These are phyloP conservation scores for Fusarium zealandicum DNA, from an alignment of 2,329 filamentous ascomycete genomes.

Conservation along the genomic window DNA sequence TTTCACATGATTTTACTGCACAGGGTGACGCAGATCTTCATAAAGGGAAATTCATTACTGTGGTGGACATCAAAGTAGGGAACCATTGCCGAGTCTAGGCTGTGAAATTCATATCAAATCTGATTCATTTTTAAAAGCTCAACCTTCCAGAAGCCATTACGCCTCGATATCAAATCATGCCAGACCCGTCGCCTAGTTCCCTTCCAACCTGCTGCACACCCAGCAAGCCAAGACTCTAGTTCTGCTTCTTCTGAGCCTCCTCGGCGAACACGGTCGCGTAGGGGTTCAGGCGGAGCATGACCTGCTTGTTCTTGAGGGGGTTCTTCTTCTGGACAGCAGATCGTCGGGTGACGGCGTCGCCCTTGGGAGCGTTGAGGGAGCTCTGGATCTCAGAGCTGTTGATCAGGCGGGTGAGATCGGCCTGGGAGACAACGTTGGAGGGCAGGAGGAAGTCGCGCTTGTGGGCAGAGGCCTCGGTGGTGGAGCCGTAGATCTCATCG, in stretches of 20 bases:
- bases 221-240: conserved; percentile 47
- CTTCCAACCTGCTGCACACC: conserved; percentile 49
- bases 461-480: conserved; percentile 84
- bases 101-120: conserved; percentile 45
- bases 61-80: conserved; percentile 12
- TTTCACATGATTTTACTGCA: conserved; percentile 5
- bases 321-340: conserved; percentile 98
- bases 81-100: conserved; percentile 33
- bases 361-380: conserved; percentile 91
- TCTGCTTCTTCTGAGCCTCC: conserved; percentile 57
- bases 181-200: conserved; percentile 40
- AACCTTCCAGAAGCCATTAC: conserved; percentile 49
- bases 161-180: conserved; percentile 49
- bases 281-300: conserved; percentile 97
- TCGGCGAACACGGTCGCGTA: conserved; percentile 92
- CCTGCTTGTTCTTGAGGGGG: conserved; percentile 98
- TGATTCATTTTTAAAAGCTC: conserved; percentile 47
- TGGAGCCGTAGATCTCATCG: conserved; percentile 95
- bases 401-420: conserved; percentile 96
- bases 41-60: background rate
- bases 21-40: background rate
- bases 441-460: conserved; percentile 99
- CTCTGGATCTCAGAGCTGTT: conserved; percentile 99
- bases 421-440: conserved; percentile 88
- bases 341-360: conserved; percentile 89